phyloP scores from a whole-genome alignment of 75 land plant species.

The Larix kaempferi region DNA sequence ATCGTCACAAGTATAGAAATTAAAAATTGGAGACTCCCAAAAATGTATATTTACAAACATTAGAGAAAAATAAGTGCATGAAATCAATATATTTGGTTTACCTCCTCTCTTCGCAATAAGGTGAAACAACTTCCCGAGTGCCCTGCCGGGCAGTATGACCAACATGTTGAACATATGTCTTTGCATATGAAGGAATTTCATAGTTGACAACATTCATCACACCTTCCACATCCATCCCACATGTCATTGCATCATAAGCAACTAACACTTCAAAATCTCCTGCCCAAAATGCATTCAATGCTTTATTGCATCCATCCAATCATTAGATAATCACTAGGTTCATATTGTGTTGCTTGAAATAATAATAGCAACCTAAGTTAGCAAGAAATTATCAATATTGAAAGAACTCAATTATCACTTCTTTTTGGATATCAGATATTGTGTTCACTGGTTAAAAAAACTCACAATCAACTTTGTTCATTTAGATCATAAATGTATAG shows the following conservation, averaged over 20 bases:
- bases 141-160: conserved; percentile 98
- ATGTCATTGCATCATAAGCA: conserved; percentile 90
- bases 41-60: too few relatives aligned
- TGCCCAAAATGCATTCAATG: conserved; percentile 56
- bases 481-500: conserved; percentile 55
- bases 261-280: conserved; percentile 80
- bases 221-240: conserved; percentile 98
- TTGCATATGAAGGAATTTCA: too few relatives aligned
- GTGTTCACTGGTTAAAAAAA: not conserved
- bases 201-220: too few relatives aligned
- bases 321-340: not conserved
- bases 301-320: conserved; percentile 53
- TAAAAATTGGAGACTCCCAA: too few relatives aligned
- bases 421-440: too few relatives aligned
- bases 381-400: too few relatives aligned
- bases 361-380: too few relatives aligned
- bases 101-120: conserved; percentile 54
- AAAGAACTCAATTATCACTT: too few relatives aligned
- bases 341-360: not conserved
- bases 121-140: conserved; percentile 79
- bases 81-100: too few relatives aligned
- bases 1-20: too few relatives aligned
- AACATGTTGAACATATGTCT: conserved; percentile 87
- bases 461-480: conserved; percentile 21
- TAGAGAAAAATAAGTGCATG: too few relatives aligned